Evolutionary conservation across 2,329 filamentous ascomycete species (phyloP), one percentile per base, ranked within the genome.

Genomic region (Chaetothyriales sp.): DNA sequence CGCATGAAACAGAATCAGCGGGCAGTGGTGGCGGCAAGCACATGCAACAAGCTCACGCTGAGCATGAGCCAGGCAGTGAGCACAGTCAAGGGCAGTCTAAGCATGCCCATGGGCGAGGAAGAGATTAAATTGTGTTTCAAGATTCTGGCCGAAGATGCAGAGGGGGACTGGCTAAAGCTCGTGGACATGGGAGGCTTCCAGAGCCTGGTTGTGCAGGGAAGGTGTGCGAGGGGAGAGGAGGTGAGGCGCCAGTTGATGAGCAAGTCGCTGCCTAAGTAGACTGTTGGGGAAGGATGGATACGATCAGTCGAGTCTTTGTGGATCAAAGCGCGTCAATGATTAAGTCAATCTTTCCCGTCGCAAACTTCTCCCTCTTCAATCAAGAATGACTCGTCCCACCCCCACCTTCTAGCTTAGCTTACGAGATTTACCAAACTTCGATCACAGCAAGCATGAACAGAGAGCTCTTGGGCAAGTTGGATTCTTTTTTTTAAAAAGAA

Each of bases 61-160:
- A 76, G 77, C 20, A 76, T 87, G 71, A 68, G 74, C 25, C 73
- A 72, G 10, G 68, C 87, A 49, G 67, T 82, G 18, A 74, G 78
- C 57, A 82, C 80, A 63, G 70, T 88, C 47, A 76, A 75, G 60
- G 82, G 86, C 64, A 87, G 83, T 22, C 68, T 84, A 55, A 62
- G 64, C 32, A 70, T 64, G 50, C 70, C 74, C 0, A 73, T 77
- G 44, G 69, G 71, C 1, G 68, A 65, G 26, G 65, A 69, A 5
- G 74, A 77, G 56, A 70, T 71, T 8, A 67, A 67, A 49, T 61
- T 63, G 1, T 74, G 72, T 61, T 59, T 78, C 48, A 66, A 68
- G 48, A 64, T 77, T 39, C 61, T 77, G 44, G 67, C 68, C 3
- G 61, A 67, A 28, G 64, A 73, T 25, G 67, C 72, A 47, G 66